Base-by-base conservation (phyloP, 371 early-diverging fungal species). In the Rhizopus arrhizus region DNA sequence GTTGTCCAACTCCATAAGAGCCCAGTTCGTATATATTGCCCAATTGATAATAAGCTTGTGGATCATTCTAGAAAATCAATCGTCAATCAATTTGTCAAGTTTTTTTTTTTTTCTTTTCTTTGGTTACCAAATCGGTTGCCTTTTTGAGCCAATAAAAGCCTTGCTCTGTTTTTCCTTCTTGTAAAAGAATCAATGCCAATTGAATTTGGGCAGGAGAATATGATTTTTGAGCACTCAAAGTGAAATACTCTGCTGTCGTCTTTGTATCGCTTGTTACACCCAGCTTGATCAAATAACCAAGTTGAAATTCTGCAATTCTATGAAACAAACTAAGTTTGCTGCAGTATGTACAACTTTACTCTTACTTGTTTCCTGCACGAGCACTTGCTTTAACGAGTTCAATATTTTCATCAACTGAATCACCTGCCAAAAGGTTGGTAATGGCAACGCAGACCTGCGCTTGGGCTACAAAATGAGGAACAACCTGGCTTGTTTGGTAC, bases 391-490 rank as follows among this genome's bases (percentile, higher is more conserved):
- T 62, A 28, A 68, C 38, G 43, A 59, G 49, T 16, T 22, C 43
- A 2, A 63, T 50, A 22, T 56, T 63, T 46, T 86, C 91, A 56
- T 87, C 80, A 9, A 78, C 68, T 59, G 81, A 85, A 11, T 78
- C 79, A 22, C 52, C 54, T 22, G 63, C 29, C 11, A 46, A 32
- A 47, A 68, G 63, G 29, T 53, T 42, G 10, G 52, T 56, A 5
- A 54, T 56, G 41, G 64, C 89, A 32, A 89, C 70, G 52, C 87
- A 80, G 56, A 88, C 76, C 64, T 89, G 84, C 6, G 91, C 89
- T 22, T 68, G 59, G 22, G 68, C 63, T 16, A 68, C 15, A 47
- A 59, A 59, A 4, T 13, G 31, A 38, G 38, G 35, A 16, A 53
- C 45, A 16, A 49, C 56, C 4, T 62, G 53, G 29, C 59, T 62